Evolutionary conservation across 2,329 filamentous ascomycete species (phyloP).

Genomic region (Arthroderma sp.): DNA sequence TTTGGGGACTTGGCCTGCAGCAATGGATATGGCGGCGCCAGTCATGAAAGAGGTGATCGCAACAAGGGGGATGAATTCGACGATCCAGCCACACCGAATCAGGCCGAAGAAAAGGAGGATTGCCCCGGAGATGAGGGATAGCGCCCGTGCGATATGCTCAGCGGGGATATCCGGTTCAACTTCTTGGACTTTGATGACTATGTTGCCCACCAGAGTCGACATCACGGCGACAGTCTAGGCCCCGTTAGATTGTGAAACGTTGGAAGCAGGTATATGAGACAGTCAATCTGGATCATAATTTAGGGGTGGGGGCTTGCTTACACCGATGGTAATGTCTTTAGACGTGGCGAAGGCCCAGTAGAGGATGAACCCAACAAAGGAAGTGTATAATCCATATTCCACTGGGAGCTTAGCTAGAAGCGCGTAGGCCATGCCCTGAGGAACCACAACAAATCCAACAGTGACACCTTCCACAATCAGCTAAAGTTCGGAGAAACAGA

Average conservation of each 20-base stretch:
- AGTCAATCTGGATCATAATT: background rate
- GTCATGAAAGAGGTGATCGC: slow-evolving; percentile 54
- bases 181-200: slow-evolving; percentile 43
- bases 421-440: slow-evolving; percentile 49
- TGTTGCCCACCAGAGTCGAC: slow-evolving; percentile 50
- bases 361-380: slow-evolving; percentile 45
- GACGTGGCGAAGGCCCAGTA: slow-evolving; percentile 50
- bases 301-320: background rate
- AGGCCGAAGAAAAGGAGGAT: slow-evolving; percentile 47
- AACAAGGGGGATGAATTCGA: slow-evolving; percentile 53
- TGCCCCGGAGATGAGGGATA: slow-evolving; percentile 51
- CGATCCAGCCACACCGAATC: slow-evolving; percentile 49
- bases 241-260: background rate
- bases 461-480: slow-evolving; percentile 5
- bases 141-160: slow-evolving; percentile 45
- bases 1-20: slow-evolving; percentile 50
- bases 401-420: slow-evolving; percentile 50
- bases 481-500: background rate
- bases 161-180: slow-evolving; percentile 37
- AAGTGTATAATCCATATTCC: slow-evolving; percentile 47
- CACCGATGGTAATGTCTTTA: slow-evolving; percentile 34
- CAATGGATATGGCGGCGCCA: slow-evolving; percentile 52
- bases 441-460: slow-evolving; percentile 47
- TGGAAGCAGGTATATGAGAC: background rate
- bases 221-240: slow-evolving; percentile 43